Conservation (phyloP, 2,329 filamentous ascomycete genomes). For the Colletotrichum kahawae region DNA sequence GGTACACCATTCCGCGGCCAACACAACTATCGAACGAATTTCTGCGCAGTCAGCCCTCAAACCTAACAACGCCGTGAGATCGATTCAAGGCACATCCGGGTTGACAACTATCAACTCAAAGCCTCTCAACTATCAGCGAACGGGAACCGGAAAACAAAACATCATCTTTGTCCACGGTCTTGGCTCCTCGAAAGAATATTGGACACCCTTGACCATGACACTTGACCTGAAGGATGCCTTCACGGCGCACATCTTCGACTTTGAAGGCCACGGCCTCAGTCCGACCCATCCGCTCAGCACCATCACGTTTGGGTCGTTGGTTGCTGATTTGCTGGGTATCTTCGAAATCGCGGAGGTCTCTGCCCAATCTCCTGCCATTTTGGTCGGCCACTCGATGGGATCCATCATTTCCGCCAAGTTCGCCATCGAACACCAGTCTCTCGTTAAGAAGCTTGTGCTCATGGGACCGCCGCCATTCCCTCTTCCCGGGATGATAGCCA, state of each 20-base stretch:
- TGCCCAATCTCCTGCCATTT: slow-evolving; percentile 32
- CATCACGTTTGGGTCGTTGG: slow-evolving; percentile 48
- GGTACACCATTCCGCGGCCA: slow-evolving; percentile 25
- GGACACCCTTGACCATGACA: slow-evolving; percentile 45
- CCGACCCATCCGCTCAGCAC: slow-evolving; percentile 50
- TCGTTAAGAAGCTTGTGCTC: slow-evolving; percentile 50
- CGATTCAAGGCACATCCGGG: slow-evolving; percentile 24
- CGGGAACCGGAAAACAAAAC: slow-evolving; percentile 30
- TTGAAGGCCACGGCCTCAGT: slow-evolving; percentile 61
- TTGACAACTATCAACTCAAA: slow-evolving; percentile 46
- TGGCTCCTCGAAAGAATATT: slow-evolving; percentile 50
- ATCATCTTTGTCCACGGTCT: slow-evolving; percentile 62
- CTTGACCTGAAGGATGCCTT: slow-evolving; percentile 34
- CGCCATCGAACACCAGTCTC: slow-evolving; percentile 39
- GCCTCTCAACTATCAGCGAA: slow-evolving; percentile 40
- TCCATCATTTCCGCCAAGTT: slow-evolving; percentile 52
- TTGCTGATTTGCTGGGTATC: slow-evolving; percentile 44
- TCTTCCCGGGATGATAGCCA: slow-evolving; percentile 32
- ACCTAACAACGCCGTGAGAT: slow-evolving; percentile 22
- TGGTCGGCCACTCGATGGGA: slow-evolving; percentile 58
- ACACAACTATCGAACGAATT: slow-evolving; percentile 30
- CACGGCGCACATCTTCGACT: slow-evolving; percentile 51
- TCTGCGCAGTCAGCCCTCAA: not conserved
- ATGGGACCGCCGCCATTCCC: slow-evolving; percentile 53
- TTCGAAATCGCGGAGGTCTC: slow-evolving; percentile 37